Evolutionary conservation across 352 stramenopile genomes (phyloP), one percentile per base, ranked within the genome.

Genomic region (Saprolegnia diclina): DNA sequence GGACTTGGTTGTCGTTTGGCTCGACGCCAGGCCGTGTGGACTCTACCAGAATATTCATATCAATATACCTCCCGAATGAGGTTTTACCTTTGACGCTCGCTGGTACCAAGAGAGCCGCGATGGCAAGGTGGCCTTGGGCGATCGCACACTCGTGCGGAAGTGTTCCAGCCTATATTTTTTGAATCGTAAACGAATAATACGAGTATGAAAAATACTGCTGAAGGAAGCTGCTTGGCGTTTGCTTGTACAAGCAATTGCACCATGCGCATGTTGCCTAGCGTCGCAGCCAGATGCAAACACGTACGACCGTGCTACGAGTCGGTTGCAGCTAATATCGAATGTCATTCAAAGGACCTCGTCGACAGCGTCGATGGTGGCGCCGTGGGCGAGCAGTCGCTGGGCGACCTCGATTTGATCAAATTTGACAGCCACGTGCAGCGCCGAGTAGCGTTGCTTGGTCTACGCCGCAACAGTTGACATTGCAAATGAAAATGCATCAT

Each of bases 401-500:
- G 89, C 76, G 35, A 91, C 65, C 10, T 66, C 40, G 4, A 73
- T 62, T 42, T 92, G 82, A 0, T 82, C 81, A 64, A 80, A 91
- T 9, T 77, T 75, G 22, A 86, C 81, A 5, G 87, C 85, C 42
- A 93, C 73, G 56, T 92, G 84, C 35, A 94, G 73, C 10, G 83
- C 72, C 0, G 82, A 76, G 74, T 92, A 92, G 24, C 61, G 61
- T 45, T 79, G 87, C 57, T 79, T 81, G 38, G 83, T 93, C 74
- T 90, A 38, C 10, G 19, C 10, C 24, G n/a, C 19, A 5, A 55
- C 11, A 54, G 16, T 21, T 0, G 1, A 54, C 56, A 37, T 48
- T 18, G 19, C 7, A 56, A 44, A 55, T 26, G 54, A 26, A 40
- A 42, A 50, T 11, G 35, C 24, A 35, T 5, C 2, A 35, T 35